Conservation (phyloP, 768 basidiomycete species). For the Neoboletus brunneissimus region DNA sequence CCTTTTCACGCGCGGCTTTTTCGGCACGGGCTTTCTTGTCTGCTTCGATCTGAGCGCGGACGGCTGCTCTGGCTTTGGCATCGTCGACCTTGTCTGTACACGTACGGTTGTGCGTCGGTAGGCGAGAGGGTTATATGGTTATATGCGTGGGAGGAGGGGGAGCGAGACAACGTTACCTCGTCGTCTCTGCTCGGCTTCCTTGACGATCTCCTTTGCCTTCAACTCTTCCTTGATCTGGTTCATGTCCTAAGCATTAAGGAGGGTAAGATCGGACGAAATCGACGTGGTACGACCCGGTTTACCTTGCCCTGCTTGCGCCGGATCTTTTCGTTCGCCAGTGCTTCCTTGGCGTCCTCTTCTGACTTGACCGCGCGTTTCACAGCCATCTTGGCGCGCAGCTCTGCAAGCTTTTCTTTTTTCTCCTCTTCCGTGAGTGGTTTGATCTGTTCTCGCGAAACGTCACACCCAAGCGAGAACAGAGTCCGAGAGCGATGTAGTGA, state of each 20-base stretch:
- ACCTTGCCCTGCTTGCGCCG: slow-evolving; percentile 86
- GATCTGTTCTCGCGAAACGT: slow-evolving; percentile 47
- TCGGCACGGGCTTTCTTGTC: slow-evolving; percentile 89
- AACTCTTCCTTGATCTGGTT: slow-evolving; percentile 71
- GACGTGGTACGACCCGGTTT: accelerated
- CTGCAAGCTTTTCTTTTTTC: slow-evolving; percentile 75
- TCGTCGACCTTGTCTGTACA: slow-evolving; percentile 84
- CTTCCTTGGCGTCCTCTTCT: slow-evolving; percentile 68
- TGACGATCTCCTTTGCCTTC: slow-evolving; percentile 72
- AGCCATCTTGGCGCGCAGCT: slow-evolving; percentile 75
- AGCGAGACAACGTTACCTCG: slow-evolving; percentile 56
- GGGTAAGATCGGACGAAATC: not conserved
- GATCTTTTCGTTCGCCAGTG: slow-evolving; percentile 71
- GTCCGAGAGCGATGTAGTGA: not conserved
- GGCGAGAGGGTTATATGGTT: not conserved
- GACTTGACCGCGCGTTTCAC: slow-evolving; percentile 76
- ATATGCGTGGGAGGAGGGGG: not conserved
- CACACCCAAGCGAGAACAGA: not conserved
- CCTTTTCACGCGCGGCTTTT: slow-evolving; percentile 88
- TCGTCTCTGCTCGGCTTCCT: slow-evolving; percentile 80
- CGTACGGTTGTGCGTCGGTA: not conserved
- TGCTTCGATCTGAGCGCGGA: slow-evolving; percentile 93
- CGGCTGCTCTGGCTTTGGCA: slow-evolving; percentile 75
- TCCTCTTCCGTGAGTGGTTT: slow-evolving; percentile 96
- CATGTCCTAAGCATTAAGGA: slow-evolving; percentile 50